Evolutionary conservation across 2,329 filamentous ascomycete genomes (phyloP), one percentile per base, ranked within the genome.

Genomic region (Aurifilum marmelostoma): DNA sequence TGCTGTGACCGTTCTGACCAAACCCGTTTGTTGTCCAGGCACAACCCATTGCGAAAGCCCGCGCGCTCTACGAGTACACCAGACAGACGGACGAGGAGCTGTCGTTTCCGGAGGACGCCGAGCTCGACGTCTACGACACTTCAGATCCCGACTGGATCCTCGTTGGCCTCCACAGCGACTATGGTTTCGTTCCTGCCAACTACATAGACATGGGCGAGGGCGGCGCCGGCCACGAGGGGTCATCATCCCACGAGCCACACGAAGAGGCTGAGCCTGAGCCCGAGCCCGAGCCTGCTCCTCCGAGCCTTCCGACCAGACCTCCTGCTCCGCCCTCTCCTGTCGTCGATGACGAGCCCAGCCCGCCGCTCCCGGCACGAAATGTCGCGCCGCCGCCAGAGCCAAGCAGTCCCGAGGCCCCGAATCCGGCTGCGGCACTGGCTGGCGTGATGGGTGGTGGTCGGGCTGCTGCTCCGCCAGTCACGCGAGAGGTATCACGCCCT

Each of bases 71-170:
- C 83, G 96, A 99, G 79, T 99, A 99, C 79, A 92, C 92, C 64
- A 89, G 95, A 75, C 96, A 99, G 82, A 99, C 96, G 32, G 96
- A 99, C 77, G 96, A 99, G 80, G 96, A 99, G 81, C 85, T 99
- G 12, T 98, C 95, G 32, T 98, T 99, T 78, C 88, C 92, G 63
- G 96, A 99, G 82, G 94, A 97, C 77, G 90, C 91, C 54, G 81
- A 88, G 59, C 86, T 99, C 63, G 84, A 92, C 71, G 92, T 99
- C 62, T 98, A 92, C 81, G 96, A 99, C 79, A 90, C 87, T 12
- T 91, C 93, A 6, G 96, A 99, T 79, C 93, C 93, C 18, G 96
- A 99, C 80, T 99, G 96, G 96, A 97, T 96, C 72, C 83, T 99
- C 63, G 95, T 97, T 39, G 94, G 95, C 24, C 83, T 91, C 59